These are phyloP conservation scores for Myrica gale DNA, from an alignment of 306 rosid species.

Conservation along the genomic window DNA sequence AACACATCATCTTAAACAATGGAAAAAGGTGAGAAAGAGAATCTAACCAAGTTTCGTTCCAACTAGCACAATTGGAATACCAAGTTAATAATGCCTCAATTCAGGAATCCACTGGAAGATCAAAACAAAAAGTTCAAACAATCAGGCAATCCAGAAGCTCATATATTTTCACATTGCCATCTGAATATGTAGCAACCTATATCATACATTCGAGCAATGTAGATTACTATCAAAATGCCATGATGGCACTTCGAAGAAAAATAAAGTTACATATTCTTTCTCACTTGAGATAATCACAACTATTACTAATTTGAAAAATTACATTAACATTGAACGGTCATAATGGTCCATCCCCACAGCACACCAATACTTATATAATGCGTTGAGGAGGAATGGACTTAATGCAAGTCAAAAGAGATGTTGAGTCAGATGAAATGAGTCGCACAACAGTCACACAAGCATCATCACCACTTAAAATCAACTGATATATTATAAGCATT, in stretches of 20 bases:
- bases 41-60: conserved; percentile 95
- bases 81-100: conserved; percentile 96
- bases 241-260: conserved; percentile 2
- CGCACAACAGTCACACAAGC: not conserved
- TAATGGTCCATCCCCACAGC: not conserved
- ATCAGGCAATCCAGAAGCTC: conserved; percentile 74
- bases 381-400: not conserved
- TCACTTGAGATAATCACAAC: not conserved
- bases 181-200: conserved; percentile 76
- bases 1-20: not conserved
- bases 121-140: not conserved
- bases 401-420: not conserved
- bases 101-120: conserved; percentile 84
- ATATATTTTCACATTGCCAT: conserved; percentile 63
- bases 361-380: not conserved
- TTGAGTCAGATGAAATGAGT: not conserved
- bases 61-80: conserved; percentile 90
- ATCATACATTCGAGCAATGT: conserved; percentile 17
- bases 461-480: not conserved
- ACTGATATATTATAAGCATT: not conserved
- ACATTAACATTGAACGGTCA: conserved; percentile 3
- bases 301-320: not conserved
- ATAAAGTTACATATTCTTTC: not conserved
- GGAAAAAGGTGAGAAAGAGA: conserved; percentile 34
- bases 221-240: conserved; percentile 9